Base-by-base conservation (phyloP, 2,329 filamentous ascomycete species). In the Hymenoscyphus infarciens region DNA sequence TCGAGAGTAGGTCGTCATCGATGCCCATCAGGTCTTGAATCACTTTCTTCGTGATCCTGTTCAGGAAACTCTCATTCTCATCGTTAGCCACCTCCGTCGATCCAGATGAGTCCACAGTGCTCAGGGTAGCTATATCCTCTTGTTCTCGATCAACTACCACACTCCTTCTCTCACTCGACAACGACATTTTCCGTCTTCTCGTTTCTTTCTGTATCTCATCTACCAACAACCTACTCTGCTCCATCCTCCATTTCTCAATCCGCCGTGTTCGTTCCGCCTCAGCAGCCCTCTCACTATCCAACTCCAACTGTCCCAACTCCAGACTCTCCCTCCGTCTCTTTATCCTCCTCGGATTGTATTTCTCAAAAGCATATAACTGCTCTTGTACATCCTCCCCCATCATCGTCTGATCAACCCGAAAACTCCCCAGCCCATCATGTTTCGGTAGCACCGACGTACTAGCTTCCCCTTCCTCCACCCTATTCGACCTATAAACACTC, bases 181-280 rank as follows among this genome's bases (percentile, higher is more conserved):
- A 79, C 7, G 85, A 88, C 74, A 85, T 83, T 35, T 87, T 82
- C 63, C 89, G 84, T 63, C 89, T 82, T 61, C 86, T 82, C 3
- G 92, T 96, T 76, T 97, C 92, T 65, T 86, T 88, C 75, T 96
- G 90, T 56, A 98, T 93, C 76, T 97, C 92, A 61, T 96, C 90
- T 38, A 97, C 75, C 31, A 99, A 79, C 11, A 91, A 86, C 63
- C 86, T 85, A 75, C 92, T 97, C 74, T 99, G 93, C 72, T 98
- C 94, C 72, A 96, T 77, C 61, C 93, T 85, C 95, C 95, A 99
- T 59, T 86, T 84, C 76, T 98, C 94, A 73, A 99, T 96, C 64
- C 94, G 85, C 69, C 88, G 86, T 73, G 88, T 89, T 73, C 89
- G 88, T 69, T 97, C 92, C 49, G 84, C 80, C 67, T 92, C 88